A percentile compares a stretch with the other conserved stretches of the same genome.
phyloP scores from a whole-genome alignment of 805 yeast genomes.

The Yamadazyma ubonensis region DNA sequence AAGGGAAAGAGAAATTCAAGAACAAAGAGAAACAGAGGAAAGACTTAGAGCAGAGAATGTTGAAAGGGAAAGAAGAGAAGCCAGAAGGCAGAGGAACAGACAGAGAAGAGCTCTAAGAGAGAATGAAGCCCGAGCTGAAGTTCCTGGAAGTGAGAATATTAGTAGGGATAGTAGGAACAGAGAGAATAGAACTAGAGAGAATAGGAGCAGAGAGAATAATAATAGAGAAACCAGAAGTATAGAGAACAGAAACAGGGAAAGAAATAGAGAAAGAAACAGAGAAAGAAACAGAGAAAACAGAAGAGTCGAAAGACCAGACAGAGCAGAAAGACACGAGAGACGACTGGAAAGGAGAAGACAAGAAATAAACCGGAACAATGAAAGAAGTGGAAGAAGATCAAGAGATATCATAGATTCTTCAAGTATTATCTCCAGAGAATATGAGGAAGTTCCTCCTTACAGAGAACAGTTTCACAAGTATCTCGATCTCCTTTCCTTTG shows the following conservation, averaged over 20 bases:
- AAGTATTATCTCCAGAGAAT: conserved; percentile 1
- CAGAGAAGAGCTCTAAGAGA: neutral
- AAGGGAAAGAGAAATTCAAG: conserved; percentile 18
- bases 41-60: conserved; percentile 5
- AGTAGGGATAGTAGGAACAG: no score
- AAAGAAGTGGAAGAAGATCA: conserved; percentile 9
- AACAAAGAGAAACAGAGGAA: conserved; percentile 1
- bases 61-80: neutral
- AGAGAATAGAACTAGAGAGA: neutral
- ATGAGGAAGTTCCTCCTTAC: conserved; percentile 26
- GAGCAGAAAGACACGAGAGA: conserved; percentile 14
- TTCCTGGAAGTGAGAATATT: no score
- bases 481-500: conserved; percentile 27
- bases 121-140: neutral
- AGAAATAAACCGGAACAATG: conserved; percentile 23
- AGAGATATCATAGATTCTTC: neutral
- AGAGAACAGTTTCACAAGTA: conserved; percentile 23
- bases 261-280: no score
- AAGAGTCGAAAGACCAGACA: conserved; percentile 1
- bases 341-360: no score
- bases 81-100: neutral
- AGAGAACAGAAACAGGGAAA: no score
- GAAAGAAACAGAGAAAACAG: conserved; percentile 6
- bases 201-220: no score
- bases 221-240: no score